These are phyloP conservation scores for Corymbia maculata DNA, from an alignment of 345 rosid species.

Conservation along the genomic window DNA sequence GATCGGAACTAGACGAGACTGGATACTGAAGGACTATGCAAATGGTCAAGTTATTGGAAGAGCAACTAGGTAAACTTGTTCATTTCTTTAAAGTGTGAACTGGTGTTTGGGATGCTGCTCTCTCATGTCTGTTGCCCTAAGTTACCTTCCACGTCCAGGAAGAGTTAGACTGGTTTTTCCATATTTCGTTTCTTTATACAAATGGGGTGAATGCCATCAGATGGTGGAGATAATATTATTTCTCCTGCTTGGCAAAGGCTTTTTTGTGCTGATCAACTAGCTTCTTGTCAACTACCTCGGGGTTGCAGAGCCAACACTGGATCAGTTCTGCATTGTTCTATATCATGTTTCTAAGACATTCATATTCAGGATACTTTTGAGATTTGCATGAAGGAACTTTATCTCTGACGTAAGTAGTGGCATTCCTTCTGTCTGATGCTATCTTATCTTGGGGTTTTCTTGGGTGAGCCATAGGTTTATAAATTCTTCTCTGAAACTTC, in stretches of 20 bases:
- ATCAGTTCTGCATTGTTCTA: not conserved
- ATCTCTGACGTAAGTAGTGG: not conserved
- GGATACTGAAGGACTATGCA: slow-evolving; percentile 64
- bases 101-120: not conserved
- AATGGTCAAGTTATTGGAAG: slow-evolving; percentile 79
- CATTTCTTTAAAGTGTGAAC: not conserved
- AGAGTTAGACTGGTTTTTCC: not conserved
- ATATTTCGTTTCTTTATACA: not conserved
- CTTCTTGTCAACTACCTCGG: not conserved
- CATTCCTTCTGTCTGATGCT: not conserved
- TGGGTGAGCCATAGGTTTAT: not conserved
- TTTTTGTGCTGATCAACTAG: not conserved
- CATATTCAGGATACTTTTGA: not conserved
- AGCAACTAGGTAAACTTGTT: slow-evolving; percentile 63
- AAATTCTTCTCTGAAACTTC: not conserved
- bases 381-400: not conserved
- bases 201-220: not conserved
- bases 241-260: not conserved
- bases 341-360: not conserved
- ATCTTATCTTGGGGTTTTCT: not conserved
- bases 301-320: not conserved
- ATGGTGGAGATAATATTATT: not conserved
- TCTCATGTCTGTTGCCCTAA: not conserved
- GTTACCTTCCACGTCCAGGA: not conserved
- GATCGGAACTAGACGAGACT: slow-evolving; percentile 94